Evolutionary conservation across 208 protist genomes (phyloP).

Genomic region (Acanthamoeba divionensis): DNA sequence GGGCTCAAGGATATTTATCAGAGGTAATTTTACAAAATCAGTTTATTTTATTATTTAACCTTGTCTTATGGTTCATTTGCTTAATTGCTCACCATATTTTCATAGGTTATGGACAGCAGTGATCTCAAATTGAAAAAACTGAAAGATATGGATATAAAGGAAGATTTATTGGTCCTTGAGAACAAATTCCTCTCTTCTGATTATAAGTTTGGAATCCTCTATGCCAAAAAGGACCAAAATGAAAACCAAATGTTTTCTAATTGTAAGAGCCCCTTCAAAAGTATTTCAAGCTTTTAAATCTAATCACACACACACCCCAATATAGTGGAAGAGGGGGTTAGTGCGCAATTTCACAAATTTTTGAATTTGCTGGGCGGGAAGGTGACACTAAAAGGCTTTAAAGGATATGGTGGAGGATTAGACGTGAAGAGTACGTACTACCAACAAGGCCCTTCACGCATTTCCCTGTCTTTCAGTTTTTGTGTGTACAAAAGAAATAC

Average conservation of each 20-base stretch:
- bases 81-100: too few species aligned
- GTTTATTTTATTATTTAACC: too few species aligned
- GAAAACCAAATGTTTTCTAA: conserved; percentile 56
- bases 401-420: conserved; percentile 33
- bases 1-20: neutral
- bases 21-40: too few species aligned
- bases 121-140: conserved; percentile 44
- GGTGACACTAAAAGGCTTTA: conserved; percentile 46
- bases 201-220: conserved; percentile 52
- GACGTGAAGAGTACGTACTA: neutral
- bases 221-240: neutral
- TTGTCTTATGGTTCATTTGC: too few species aligned
- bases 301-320: neutral
- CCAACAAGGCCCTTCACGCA: neutral
- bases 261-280: neutral
- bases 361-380: neutral
- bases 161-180: conserved; percentile 29
- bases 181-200: conserved; percentile 46
- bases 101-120: neutral
- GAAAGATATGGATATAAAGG: conserved; percentile 16
- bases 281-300: neutral
- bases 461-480: neutral
- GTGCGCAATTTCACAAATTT: conserved; percentile 14
- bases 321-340: neutral
- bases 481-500: neutral